Conservation (phyloP, 23 red algal genomes). For the Agarophyton chilense region DNA sequence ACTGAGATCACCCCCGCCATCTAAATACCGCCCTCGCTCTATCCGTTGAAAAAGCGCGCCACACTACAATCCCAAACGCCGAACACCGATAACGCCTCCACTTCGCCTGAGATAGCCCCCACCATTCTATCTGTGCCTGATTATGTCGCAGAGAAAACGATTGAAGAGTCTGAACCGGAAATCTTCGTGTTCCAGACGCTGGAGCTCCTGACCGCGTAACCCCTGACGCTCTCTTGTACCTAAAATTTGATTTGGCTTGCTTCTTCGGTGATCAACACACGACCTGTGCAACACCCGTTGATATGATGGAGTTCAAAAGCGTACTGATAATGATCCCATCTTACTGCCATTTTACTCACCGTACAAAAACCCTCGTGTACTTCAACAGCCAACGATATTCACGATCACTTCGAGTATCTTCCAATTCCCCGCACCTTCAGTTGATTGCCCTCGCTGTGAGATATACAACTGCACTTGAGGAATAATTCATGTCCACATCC, state of each 20-base stretch:
- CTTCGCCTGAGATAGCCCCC: neutral
- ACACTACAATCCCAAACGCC: neutral
- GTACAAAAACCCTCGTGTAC: conserved; percentile 8
- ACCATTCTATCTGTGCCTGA: neutral
- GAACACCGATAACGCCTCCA: neutral
- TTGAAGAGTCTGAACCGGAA: conserved; percentile 9
- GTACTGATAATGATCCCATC: conserved; percentile 41
- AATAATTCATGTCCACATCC: neutral
- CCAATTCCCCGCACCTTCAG: neutral
- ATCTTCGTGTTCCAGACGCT: conserved; percentile 12
- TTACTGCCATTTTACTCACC: conserved; percentile 23
- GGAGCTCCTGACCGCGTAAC: conserved; percentile 12
- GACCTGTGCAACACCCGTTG: conserved; percentile 23
- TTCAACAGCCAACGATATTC: conserved; percentile 47
- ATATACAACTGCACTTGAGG: conserved; percentile 34
- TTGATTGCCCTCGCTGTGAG: conserved; percentile 49
- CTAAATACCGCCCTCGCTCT: neutral
- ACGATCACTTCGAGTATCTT: neutral
- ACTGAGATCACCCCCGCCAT: neutral
- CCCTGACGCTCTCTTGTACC: neutral
- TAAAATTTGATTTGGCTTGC: neutral
- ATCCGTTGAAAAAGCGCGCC: neutral
- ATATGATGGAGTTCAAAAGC: conserved; percentile 12
- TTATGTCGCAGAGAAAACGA: neutral
- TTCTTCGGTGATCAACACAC: conserved; percentile 22